Evolutionary conservation across 2,329 filamentous ascomycete species (phyloP).

Genomic region (Teratosphaeria gauchensis): DNA sequence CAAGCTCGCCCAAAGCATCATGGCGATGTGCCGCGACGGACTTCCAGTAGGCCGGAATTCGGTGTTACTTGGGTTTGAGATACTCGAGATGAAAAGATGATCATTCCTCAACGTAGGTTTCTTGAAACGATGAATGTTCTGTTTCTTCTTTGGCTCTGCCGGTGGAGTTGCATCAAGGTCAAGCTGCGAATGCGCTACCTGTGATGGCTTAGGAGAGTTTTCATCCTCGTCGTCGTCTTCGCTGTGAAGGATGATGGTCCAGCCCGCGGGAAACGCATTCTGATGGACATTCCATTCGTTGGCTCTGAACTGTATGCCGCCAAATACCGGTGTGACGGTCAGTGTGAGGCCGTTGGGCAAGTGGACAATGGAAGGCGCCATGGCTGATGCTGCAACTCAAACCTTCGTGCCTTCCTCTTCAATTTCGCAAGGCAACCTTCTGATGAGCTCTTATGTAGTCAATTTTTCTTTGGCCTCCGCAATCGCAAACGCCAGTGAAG

Average conservation of each 20-base stretch:
- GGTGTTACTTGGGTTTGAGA: slow-evolving; percentile 69
- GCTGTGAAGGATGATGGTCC: slow-evolving; percentile 78
- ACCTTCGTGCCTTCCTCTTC: background rate
- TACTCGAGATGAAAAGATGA: slow-evolving; percentile 81
- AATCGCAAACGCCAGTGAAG: background rate
- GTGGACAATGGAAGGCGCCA: slow-evolving; percentile 46
- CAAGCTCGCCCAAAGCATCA: slow-evolving; percentile 91
- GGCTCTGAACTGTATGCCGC: slow-evolving; percentile 81
- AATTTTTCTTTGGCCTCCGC: background rate
- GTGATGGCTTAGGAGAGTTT: slow-evolving; percentile 11
- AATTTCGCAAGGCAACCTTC: background rate
- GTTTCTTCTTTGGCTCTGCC: slow-evolving; percentile 13
- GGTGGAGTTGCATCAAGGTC: slow-evolving; percentile 8
- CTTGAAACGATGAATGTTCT: slow-evolving; percentile 55
- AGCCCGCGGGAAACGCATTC: slow-evolving; percentile 66
- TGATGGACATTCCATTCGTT: slow-evolving; percentile 62
- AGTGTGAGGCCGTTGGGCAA: slow-evolving; percentile 82
- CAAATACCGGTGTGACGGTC: slow-evolving; percentile 76
- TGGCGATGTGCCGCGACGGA: slow-evolving; percentile 79
- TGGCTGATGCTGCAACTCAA: slow-evolving; percentile 10
- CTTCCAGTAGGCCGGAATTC: slow-evolving; percentile 74
- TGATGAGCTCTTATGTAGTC: background rate
- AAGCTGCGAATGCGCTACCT: slow-evolving; percentile 5
- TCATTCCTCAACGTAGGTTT: slow-evolving; percentile 69
- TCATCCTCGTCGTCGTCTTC: slow-evolving; percentile 33